Evolutionary conservation across 208 protist species (phyloP).

Genomic region (Trypanosoma avium): DNA sequence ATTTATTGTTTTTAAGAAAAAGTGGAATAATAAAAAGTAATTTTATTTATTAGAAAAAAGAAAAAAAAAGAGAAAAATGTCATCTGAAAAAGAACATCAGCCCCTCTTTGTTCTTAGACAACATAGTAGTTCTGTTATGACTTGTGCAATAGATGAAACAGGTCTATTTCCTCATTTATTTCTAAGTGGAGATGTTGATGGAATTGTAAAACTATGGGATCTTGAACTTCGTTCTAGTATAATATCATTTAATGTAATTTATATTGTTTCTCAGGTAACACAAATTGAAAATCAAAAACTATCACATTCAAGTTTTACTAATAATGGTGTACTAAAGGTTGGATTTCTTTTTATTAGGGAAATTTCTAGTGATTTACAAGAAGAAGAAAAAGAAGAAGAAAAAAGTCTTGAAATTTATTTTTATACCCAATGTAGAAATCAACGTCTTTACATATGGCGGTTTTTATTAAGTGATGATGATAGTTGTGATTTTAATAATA

Average conservation of each 20-base stretch:
- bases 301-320: background rate
- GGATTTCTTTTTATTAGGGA: conserved; percentile 32
- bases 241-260: conserved; percentile 34
- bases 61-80: conserved; percentile 22
- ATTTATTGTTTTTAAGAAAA: no score
- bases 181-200: conserved; percentile 69
- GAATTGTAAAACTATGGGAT: conserved; percentile 71
- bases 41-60: no score
- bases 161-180: conserved; percentile 37
- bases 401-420: conserved; percentile 26
- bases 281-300: background rate
- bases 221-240: conserved; percentile 48
- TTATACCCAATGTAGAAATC: conserved; percentile 83
- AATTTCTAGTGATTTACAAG: no score
- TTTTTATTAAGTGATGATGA: background rate
- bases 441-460: conserved; percentile 68
- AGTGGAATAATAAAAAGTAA: no score
- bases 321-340: conserved; percentile 31
- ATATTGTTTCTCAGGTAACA: background rate
- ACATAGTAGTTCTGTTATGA: conserved; percentile 56
- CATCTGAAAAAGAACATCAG: conserved; percentile 22
- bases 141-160: conserved; percentile 46
- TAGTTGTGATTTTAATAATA: no score
- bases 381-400: background rate
- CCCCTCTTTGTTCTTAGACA: conserved; percentile 73